phyloP scores from a whole-genome alignment of 805 yeast genomes.

The Metschnikowia hibisci region DNA sequence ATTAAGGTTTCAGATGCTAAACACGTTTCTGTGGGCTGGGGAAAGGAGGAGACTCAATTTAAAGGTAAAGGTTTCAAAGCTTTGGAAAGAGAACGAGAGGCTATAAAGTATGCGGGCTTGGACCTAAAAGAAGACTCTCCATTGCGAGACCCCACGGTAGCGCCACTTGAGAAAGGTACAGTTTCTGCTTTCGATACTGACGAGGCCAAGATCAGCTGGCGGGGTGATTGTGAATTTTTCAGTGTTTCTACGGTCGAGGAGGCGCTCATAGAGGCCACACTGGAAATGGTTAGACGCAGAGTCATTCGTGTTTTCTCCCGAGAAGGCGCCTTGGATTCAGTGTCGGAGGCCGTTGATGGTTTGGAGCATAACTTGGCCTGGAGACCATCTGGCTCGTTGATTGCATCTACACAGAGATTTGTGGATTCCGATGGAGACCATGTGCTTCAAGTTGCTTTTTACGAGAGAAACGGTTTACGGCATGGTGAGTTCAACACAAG shows the following conservation, averaged over 20 bases:
- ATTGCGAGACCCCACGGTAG: slow-evolving; percentile 85
- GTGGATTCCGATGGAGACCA: slow-evolving; percentile 48
- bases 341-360: slow-evolving; percentile 85
- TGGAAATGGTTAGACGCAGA: slow-evolving; percentile 50
- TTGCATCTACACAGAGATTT: slow-evolving; percentile 76
- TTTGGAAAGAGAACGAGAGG: slow-evolving; percentile 54
- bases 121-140: slow-evolving; percentile 55
- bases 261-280: slow-evolving; percentile 37
- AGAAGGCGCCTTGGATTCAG: slow-evolving; percentile 73
- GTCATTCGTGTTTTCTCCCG: slow-evolving; percentile 79
- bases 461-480: slow-evolving; percentile 89
- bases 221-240: slow-evolving; percentile 90
- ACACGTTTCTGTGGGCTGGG: slow-evolving; percentile 98
- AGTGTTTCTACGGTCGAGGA: slow-evolving; percentile 63
- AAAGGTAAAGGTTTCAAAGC: slow-evolving; percentile 89
- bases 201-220: slow-evolving; percentile 68
- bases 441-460: slow-evolving; percentile 61
- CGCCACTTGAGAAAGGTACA: slow-evolving; percentile 65
- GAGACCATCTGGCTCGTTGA: slow-evolving; percentile 87
- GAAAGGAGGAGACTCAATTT: slow-evolving; percentile 93
- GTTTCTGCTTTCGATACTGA: slow-evolving; percentile 52
- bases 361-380: slow-evolving; percentile 72
- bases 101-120: slow-evolving; percentile 62
- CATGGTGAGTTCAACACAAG: slow-evolving; percentile 81
- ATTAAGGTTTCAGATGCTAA: slow-evolving; percentile 54